Percentiles rank a stretch among this genome's conserved stretches.
Conservation (phyloP, 352 stramenopile genomes). For the Pythium chondricola region DNA sequence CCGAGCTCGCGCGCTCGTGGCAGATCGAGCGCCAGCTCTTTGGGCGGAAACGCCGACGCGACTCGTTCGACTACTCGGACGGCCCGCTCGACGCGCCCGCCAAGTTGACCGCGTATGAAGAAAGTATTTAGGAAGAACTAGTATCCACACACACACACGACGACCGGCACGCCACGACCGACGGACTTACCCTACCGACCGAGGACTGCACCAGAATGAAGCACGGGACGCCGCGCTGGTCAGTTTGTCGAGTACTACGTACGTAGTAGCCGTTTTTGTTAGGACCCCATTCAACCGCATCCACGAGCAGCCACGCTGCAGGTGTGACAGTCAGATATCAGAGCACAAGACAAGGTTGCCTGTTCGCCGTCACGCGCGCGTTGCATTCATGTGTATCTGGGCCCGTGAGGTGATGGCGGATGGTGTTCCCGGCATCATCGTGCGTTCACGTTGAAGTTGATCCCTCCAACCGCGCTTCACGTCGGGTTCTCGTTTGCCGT, state of each 20-base stretch:
- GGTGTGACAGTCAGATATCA: too few species aligned
- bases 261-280: conserved; percentile 15
- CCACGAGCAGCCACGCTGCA: too few species aligned
- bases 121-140: conserved; percentile 76
- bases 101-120: conserved; percentile 76
- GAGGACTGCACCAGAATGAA: not conserved
- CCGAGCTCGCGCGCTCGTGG: conserved; percentile 63
- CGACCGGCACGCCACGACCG: conserved; percentile 3
- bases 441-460: conserved; percentile 18
- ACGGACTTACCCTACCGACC: too few species aligned
- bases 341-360: not conserved
- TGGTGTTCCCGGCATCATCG: conserved; percentile 1
- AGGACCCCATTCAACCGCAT: conserved; percentile 5
- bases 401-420: not conserved
- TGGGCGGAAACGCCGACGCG: conserved; percentile 59
- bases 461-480: conserved; percentile 4
- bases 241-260: conserved; percentile 4
- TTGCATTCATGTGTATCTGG: too few species aligned
- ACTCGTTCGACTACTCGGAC: conserved; percentile 76
- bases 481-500: conserved; percentile 8
- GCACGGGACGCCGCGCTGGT: not conserved
- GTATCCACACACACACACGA: not conserved
- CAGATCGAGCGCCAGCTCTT: conserved; percentile 77
- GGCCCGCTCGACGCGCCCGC: conserved; percentile 39
- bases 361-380: not conserved